phyloP scores from a whole-genome alignment of 108 stramenopile species.

The Thalassiosira profunda region DNA sequence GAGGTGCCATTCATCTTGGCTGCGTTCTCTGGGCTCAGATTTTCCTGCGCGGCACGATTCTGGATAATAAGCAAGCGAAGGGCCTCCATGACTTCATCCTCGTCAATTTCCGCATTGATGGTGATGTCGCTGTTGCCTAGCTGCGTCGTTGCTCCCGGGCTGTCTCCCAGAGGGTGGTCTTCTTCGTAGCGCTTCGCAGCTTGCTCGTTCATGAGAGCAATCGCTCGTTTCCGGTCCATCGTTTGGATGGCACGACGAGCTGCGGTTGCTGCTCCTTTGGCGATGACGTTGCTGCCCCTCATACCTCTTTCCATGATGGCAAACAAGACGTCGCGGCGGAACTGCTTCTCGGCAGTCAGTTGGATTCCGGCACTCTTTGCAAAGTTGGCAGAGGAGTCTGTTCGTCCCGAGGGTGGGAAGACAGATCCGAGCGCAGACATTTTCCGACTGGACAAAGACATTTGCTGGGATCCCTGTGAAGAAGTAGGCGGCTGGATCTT shows the following conservation, averaged over 20 bases:
- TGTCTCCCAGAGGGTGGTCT: constrained; percentile 4
- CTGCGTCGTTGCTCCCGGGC: background rate
- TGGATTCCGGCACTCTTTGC: constrained; percentile 33
- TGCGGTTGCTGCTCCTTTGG: constrained; percentile 70
- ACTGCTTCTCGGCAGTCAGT: constrained; percentile 52
- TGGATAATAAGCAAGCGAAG: constrained; percentile 86
- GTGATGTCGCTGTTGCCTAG: constrained; percentile 8
- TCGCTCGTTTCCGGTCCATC: constrained; percentile 79
- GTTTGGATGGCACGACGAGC: constrained; percentile 77
- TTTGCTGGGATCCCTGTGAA: too few species aligned
- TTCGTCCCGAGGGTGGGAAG: constrained; percentile 13
- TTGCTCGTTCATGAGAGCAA: constrained; percentile 62
- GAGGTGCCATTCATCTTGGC: constrained; percentile 26
- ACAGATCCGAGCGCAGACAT: constrained; percentile 55
- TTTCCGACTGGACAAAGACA: too few species aligned
- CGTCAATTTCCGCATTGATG: constrained; percentile 56
- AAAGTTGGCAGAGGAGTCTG: constrained; percentile 11
- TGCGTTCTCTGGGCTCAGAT: constrained; percentile 63
- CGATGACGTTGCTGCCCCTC: constrained; percentile 77
- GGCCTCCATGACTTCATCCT: constrained; percentile 88
- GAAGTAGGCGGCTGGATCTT: too few species aligned
- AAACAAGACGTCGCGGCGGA: constrained; percentile 86
- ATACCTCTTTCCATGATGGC: constrained; percentile 88
- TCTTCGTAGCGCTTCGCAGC: constrained; percentile 15
- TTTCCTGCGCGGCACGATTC: constrained; percentile 76